These are phyloP conservation scores for Saccharomyces mikatae DNA, from an alignment of 805 yeast genomes.

Conservation along the genomic window DNA sequence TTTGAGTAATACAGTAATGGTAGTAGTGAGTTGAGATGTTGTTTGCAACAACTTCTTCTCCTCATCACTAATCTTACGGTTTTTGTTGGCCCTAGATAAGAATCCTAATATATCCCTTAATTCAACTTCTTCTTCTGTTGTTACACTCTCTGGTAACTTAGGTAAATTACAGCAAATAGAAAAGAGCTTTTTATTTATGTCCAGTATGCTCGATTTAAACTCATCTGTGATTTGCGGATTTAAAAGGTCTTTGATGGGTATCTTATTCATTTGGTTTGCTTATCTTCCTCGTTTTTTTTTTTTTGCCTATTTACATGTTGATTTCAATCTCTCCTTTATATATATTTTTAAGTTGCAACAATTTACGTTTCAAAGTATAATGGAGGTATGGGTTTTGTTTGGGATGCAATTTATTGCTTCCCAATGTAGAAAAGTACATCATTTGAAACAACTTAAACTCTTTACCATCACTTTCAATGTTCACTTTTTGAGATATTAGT, in stretches of 20 bases:
- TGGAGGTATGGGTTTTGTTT: neutral
- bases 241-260: conserved; percentile 14
- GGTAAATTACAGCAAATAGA: neutral
- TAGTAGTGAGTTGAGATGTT: conserved; percentile 9
- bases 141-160: neutral
- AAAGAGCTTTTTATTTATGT: neutral
- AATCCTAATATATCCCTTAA: conserved; percentile 3
- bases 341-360: neutral
- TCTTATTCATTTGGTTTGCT: conserved; percentile 8
- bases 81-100: conserved; percentile 1
- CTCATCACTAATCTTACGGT: conserved; percentile 2
- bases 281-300: neutral
- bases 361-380: neutral
- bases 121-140: conserved; percentile 1
- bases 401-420: neutral
- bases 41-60: conserved; percentile 3
- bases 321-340: neutral
- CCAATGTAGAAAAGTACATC: neutral
- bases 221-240: conserved; percentile 10
- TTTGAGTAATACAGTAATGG: conserved; percentile 3
- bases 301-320: neutral
- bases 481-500: neutral
- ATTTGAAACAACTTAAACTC: neutral
- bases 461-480: neutral
- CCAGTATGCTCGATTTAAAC: conserved; percentile 4